These are phyloP conservation scores for Trichosporon sp. DNA, from an alignment of 1,284 basidiomycete genomes.

Conservation along the genomic window DNA sequence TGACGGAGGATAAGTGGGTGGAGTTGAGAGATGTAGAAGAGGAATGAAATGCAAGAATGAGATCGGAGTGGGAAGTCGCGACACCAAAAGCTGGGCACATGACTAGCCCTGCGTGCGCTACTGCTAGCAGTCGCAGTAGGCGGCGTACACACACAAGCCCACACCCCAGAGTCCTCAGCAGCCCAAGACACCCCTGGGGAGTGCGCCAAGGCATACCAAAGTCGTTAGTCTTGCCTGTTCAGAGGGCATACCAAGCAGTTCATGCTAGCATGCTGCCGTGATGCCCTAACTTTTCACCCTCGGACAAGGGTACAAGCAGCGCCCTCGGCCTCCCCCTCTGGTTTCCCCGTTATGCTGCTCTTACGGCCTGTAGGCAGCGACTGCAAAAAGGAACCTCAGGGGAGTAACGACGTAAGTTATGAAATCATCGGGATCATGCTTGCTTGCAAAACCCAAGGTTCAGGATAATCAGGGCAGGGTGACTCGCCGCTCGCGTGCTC, in stretches of 20 bases:
- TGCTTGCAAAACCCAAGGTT: neutral
- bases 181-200: too few relatives aligned
- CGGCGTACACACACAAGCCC: neutral
- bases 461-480: neutral
- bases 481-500: constrained; percentile 7
- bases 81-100: constrained; percentile 6
- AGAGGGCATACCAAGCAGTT: constrained; percentile 8
- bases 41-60: constrained; percentile 5
- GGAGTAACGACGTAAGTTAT: constrained; percentile 5
- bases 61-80: constrained; percentile 4
- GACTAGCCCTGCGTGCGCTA: neutral
- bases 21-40: neutral
- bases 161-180: neutral
- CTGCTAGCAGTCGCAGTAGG: neutral
- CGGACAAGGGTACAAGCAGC: neutral
- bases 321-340: neutral
- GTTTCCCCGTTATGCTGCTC: neutral
- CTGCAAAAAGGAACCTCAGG: constrained; percentile 6
- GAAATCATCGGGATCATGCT: neutral
- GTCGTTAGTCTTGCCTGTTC: neutral
- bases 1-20: neutral
- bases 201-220: neutral
- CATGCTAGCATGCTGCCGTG: neutral
- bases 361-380: too few relatives aligned
- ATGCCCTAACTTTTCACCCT: neutral